Conservation (phyloP, 2,329 filamentous ascomycete species). For the Sporothrix curviconia region DNA sequence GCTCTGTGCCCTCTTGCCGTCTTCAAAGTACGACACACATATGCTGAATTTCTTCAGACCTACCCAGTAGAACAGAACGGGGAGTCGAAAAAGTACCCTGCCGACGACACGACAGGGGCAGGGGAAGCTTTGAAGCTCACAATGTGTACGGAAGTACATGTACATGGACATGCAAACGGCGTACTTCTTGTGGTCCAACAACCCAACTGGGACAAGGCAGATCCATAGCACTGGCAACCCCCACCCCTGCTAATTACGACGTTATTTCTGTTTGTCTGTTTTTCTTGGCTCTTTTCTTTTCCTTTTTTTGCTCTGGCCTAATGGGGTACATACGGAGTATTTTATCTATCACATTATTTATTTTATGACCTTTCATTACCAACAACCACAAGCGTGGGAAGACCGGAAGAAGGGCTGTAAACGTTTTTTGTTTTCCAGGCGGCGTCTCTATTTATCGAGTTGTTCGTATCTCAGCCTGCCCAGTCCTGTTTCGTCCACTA, state of each 20-base stretch:
- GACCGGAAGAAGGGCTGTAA: neutral
- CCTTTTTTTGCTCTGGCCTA: neutral
- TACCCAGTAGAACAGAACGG: no score
- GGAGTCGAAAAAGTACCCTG: no score
- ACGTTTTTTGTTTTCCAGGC: neutral
- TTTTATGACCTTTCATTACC: neutral
- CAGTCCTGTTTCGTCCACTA: neutral
- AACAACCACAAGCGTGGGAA: constrained; percentile 3
- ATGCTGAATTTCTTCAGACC: no score
- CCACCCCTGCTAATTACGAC: constrained; percentile 1
- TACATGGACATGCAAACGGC: no score
- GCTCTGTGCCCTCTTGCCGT: neutral
- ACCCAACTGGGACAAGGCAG: constrained; percentile 10
- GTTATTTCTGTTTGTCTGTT: neutral
- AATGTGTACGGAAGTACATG: constrained; percentile 4
- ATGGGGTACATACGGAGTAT: neutral
- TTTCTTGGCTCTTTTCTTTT: constrained; percentile 2
- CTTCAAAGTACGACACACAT: no score
- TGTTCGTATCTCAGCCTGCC: no score
- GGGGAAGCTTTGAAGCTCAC: no score
- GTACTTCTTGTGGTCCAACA: no score
- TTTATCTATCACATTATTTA: neutral
- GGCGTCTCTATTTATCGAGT: no score
- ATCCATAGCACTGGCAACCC: constrained; percentile 12
- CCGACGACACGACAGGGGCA: constrained; percentile 1